Evolutionary conservation across 371 early-diverging fungal species (phyloP), one percentile per base, ranked within the genome.

Genomic region (Mortierella sp.): DNA sequence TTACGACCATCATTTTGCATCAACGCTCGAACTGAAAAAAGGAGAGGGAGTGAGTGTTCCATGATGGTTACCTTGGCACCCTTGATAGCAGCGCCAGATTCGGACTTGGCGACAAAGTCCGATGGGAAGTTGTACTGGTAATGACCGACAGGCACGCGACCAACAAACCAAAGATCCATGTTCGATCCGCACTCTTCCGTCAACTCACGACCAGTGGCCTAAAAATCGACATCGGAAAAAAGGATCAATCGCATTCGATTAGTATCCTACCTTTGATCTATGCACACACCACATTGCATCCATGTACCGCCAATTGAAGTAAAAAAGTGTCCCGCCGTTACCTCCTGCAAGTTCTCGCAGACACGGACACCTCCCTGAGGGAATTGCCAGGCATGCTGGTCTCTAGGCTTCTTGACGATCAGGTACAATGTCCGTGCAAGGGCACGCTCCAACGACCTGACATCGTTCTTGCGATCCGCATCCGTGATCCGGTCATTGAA

Each of bases 141-240:
- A 69, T 91, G 89, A 7, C 94, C 94, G 16, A 94, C 86, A 0
- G 96, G 95, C 2, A 89, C 89, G 66, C 91, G 91, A 11, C 96
- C 95, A 0, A 96, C 91, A 24, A 93, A 82, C 90, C 93, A 93
- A 4, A 92, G 90, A 76, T 95, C 91, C 87, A 96, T 89, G 64
- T 87, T 84, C 22, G 74, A 77, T 31, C 97, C 97, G 80, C 94
- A 95, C 66, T 90, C 90, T 66, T 94, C 94, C 44, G 76, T 76
- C 65, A 95, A 77, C 58, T 92, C 92, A 63, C 95, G 89, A 66
- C 89, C 85, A 14, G 96, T 96, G 55, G 94, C 94, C 91, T 93
- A 75, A 22, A 58, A 40, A 52, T 26, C 19, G 10, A 34, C 4
- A 37, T 11, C 43, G 29, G 29, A 66, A 39, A 53, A 47, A 16